Evolutionary conservation across 2,329 filamentous ascomycete species (phyloP).

Genomic region (Cytospora schulzeri): DNA sequence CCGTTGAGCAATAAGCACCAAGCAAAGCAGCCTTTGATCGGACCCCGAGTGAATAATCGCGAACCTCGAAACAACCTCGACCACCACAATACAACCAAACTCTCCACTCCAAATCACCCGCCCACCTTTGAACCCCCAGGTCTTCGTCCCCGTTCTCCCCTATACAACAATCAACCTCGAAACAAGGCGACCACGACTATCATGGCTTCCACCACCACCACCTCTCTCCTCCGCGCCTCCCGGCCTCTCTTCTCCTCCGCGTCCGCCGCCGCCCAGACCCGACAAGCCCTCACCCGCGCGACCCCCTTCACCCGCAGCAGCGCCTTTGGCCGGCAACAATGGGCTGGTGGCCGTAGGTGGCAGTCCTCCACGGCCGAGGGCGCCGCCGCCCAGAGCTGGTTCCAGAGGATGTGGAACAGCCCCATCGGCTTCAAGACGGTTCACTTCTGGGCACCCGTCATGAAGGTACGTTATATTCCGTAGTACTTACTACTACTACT

Average conservation of each 20-base stretch:
- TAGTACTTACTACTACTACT: too few relatives aligned
- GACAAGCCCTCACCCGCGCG: constrained; percentile 53
- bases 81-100: background rate
- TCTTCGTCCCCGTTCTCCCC: background rate
- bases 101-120: background rate
- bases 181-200: background rate
- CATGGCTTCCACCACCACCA: constrained; percentile 42
- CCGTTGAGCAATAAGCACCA: too few relatives aligned
- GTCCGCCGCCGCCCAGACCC: constrained; percentile 55
- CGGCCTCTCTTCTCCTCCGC: constrained; percentile 59
- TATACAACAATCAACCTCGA: background rate
- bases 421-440: constrained; percentile 87
- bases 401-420: constrained; percentile 82
- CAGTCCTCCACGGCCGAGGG: constrained; percentile 59
- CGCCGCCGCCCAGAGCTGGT: constrained; percentile 51
- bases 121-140: background rate
- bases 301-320: constrained; percentile 41
- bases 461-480: constrained; percentile 73
- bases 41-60: constrained; percentile 17
- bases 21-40: constrained; percentile 15
- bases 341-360: constrained; percentile 61
- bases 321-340: constrained; percentile 36
- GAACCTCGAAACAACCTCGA: background rate
- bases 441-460: constrained; percentile 97
- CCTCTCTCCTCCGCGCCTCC: constrained; percentile 55